These are phyloP conservation scores for Penicillium sp. DNA, from an alignment of 2,329 filamentous ascomycete genomes.

Conservation along the genomic window DNA sequence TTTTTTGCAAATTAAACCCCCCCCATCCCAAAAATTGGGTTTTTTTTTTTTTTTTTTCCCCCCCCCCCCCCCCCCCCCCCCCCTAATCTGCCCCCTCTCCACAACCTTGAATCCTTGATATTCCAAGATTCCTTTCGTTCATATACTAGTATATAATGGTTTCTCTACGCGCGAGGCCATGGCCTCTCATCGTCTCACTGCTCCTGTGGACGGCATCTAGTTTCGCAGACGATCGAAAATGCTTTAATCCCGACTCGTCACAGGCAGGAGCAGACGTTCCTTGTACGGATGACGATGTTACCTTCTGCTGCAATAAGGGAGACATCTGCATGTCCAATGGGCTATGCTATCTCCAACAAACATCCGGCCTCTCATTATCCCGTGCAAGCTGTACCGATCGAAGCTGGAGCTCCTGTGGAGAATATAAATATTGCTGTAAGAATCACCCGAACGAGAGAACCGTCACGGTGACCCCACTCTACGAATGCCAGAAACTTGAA, in stretches of 20 bases:
- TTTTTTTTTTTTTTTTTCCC: no score
- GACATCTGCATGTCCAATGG: conserved; percentile 27
- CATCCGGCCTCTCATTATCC: conserved; percentile 13
- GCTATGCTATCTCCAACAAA: conserved; percentile 20
- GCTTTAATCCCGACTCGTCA: conserved; percentile 9
- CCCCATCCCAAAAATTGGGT: no score
- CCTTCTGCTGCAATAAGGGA: conserved; percentile 20
- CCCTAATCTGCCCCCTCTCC: not conserved
- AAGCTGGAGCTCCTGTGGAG: conserved; percentile 15
- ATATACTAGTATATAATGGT: not conserved
- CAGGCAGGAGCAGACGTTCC: conserved; percentile 5
- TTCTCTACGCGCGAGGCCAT: not conserved
- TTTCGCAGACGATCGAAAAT: conserved; percentile 1
- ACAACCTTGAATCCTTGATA: conserved; percentile 4
- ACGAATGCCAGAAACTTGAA: no score
- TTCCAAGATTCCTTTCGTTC: not conserved
- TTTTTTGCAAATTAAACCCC: no score
- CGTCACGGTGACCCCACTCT: not conserved
- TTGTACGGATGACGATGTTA: conserved; percentile 8
- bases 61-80: no score
- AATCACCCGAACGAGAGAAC: not conserved
- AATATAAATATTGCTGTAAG: conserved; percentile 22
- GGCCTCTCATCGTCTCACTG: not conserved
- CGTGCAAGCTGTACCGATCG: conserved; percentile 22
- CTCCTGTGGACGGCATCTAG: not conserved